phyloP scores from a whole-genome alignment of 148 eudicot genomes.

The Camellia japonica region DNA sequence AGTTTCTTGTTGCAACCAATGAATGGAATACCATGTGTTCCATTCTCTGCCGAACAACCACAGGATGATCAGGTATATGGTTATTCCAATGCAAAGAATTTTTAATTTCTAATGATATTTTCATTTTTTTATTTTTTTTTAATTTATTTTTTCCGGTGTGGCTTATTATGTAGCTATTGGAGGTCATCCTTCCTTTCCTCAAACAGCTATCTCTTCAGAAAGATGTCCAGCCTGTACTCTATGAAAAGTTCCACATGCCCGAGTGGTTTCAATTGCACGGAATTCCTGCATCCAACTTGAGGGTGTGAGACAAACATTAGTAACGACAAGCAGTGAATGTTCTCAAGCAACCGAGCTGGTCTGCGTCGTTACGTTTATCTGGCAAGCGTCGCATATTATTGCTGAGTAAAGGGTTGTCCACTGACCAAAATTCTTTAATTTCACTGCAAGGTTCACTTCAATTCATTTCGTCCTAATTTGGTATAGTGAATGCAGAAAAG shows the following conservation, averaged over 20 bases:
- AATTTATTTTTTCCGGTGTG: neutral
- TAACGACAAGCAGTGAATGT: neutral
- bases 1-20: conserved; percentile 60
- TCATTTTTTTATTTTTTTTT: neutral
- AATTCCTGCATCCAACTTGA: conserved; percentile 33
- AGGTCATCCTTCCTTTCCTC: conserved; percentile 53
- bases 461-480: no score
- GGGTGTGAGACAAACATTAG: neutral
- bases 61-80: conserved; percentile 51
- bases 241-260: conserved; percentile 55
- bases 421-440: neutral
- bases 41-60: conserved; percentile 63
- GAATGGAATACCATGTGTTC: conserved; percentile 58
- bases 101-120: neutral
- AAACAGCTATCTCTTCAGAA: conserved; percentile 41
- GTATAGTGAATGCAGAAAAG: no score
- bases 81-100: neutral
- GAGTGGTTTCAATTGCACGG: conserved; percentile 71
- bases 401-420: neutral
- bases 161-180: conserved; percentile 37
- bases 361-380: neutral
- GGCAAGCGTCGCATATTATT: neutral
- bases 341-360: neutral
- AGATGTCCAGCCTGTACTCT: conserved; percentile 48
- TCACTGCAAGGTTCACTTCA: no score